phyloP scores from a whole-genome alignment of 176 grass and related monocot genomes.

The Alopecurus myosuroides region DNA sequence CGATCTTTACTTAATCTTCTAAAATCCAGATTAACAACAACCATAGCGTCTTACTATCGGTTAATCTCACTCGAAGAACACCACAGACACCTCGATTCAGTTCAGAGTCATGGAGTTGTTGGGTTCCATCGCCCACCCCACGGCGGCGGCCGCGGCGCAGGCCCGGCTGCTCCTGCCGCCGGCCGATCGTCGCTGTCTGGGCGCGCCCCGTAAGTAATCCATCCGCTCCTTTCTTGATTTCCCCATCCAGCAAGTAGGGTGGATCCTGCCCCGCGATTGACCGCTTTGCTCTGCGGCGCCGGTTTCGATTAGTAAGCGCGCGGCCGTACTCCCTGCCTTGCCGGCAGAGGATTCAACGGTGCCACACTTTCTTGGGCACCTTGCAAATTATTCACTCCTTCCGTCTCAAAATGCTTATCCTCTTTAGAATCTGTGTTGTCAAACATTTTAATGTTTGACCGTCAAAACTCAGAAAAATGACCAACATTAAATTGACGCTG shows the following conservation, averaged over 20 bases:
- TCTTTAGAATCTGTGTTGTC: no score
- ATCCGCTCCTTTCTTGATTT: neutral
- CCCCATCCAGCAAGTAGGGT: neutral
- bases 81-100: neutral
- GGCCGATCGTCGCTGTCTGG: neutral
- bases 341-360: no score
- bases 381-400: no score
- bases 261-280: neutral
- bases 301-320: neutral
- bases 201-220: conserved; percentile 17
- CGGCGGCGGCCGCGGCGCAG: neutral
- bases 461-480: no score
- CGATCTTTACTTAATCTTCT: neutral
- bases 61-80: neutral
- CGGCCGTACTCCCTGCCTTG: neutral
- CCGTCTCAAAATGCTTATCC: neutral
- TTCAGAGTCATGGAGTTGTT: conserved; percentile 20
- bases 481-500: no score
- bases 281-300: neutral
- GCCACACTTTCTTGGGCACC: no score
- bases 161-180: conserved; percentile 24
- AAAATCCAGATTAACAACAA: neutral
- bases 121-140: conserved; percentile 1
- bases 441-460: no score
- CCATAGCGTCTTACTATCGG: neutral